Conservation (phyloP, 2,329 filamentous ascomycete genomes). For the Aspergillus aculeatus region DNA sequence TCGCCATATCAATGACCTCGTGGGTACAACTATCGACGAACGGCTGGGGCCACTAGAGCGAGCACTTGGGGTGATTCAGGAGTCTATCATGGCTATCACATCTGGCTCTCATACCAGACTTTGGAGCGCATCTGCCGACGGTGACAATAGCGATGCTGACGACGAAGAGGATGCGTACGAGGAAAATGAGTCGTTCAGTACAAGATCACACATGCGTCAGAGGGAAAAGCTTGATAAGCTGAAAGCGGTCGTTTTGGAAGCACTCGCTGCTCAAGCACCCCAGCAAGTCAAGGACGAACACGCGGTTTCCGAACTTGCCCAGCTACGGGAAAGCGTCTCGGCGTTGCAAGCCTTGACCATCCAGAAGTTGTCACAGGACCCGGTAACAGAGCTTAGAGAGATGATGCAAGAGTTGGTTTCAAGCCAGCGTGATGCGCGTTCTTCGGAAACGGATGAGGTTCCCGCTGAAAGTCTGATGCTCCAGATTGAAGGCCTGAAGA, state of each 20-base stretch:
- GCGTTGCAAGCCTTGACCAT: slow-evolving; percentile 43
- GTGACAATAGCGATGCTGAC: slow-evolving; percentile 81
- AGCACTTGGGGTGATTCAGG: slow-evolving; percentile 72
- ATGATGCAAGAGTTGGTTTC: slow-evolving; percentile 65
- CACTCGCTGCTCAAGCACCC: slow-evolving; percentile 53
- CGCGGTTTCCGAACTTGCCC: slow-evolving; percentile 35
- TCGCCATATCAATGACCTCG: slow-evolving; percentile 80
- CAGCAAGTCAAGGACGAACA: slow-evolving; percentile 28
- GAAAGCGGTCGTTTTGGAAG: slow-evolving; percentile 63
- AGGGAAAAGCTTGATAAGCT: slow-evolving; percentile 83
- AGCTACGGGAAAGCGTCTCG: slow-evolving; percentile 40
- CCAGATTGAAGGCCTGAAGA: slow-evolving; percentile 68
- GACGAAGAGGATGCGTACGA: slow-evolving; percentile 77
- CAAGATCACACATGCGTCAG: slow-evolving; percentile 66
- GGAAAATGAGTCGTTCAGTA: slow-evolving; percentile 58
- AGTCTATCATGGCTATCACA: slow-evolving; percentile 61
- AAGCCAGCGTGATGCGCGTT: slow-evolving; percentile 48
- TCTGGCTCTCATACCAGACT: slow-evolving; percentile 57
- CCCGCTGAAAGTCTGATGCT: slow-evolving; percentile 51
- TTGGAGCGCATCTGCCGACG: slow-evolving; percentile 67
- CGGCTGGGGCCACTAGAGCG: slow-evolving; percentile 79
- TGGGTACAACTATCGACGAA: slow-evolving; percentile 72
- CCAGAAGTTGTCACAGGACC: slow-evolving; percentile 34
- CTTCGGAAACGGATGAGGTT: slow-evolving; percentile 54
- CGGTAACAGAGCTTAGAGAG: slow-evolving; percentile 56